A percentile compares a stretch with the other conserved stretches of the same genome.
These are phyloP conservation scores for Myriosclerotinia curreyana DNA, from an alignment of 2,329 filamentous ascomycete genomes.

Conservation along the genomic window DNA sequence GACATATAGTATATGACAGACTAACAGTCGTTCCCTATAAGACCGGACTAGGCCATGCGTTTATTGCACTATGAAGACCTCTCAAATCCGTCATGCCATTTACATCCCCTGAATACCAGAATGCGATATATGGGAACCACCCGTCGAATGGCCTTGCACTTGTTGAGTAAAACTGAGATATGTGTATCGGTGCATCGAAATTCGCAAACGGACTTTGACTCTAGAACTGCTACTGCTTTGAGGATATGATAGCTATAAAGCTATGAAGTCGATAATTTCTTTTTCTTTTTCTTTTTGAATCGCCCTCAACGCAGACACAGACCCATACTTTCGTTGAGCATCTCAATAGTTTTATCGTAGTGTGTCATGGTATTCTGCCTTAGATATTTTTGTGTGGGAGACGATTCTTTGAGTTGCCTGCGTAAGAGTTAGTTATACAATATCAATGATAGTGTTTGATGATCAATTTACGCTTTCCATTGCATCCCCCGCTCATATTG, in stretches of 20 bases:
- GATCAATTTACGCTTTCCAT: slow-evolving; percentile 11
- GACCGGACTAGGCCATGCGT: neutral
- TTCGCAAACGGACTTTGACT: neutral
- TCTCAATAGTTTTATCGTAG: slow-evolving; percentile 66
- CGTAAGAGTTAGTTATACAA: neutral
- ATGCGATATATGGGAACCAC: neutral
- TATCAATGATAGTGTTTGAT: neutral
- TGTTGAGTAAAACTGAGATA: neutral
- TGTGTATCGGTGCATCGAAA: neutral
- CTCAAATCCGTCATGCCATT: neutral
- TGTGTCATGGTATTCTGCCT: slow-evolving; percentile 46
- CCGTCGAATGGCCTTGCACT: neutral
- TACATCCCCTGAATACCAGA: neutral
- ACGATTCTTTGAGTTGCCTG: slow-evolving; percentile 7
- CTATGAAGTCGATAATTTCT: neutral
- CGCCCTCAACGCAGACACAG: slow-evolving; percentile 56
- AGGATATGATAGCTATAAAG: neutral
- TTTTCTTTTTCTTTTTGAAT: neutral
- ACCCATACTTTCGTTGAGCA: slow-evolving; percentile 72
- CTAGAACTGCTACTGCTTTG: neutral
- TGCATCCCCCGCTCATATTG: slow-evolving; percentile 26
- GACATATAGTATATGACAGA: neutral
- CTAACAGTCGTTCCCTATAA: neutral
- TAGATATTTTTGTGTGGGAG: slow-evolving; percentile 25
- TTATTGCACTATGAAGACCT: neutral